Percentiles rank a stretch among this genome's conserved stretches.
phyloP scores from a whole-genome alignment of 805 yeast genomes.

The Myxozyma geophila region DNA sequence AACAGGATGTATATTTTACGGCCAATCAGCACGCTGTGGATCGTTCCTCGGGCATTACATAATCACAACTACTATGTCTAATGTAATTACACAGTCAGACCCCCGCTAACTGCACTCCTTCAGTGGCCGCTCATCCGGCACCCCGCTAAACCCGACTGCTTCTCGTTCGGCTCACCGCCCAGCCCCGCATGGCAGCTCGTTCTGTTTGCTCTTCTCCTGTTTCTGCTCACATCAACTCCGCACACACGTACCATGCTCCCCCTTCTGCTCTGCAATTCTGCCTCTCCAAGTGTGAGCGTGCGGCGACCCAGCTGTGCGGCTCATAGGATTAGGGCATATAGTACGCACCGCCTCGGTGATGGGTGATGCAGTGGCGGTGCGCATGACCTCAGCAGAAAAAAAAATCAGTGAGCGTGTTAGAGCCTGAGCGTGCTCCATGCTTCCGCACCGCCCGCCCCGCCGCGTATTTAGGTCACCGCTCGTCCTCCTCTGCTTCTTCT shows the following conservation, averaged over 20 bases:
- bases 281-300: constrained; percentile 1
- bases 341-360: constrained; percentile 13
- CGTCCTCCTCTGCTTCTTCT: constrained; percentile 6
- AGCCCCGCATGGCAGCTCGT: not conserved
- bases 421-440: constrained; percentile 1
- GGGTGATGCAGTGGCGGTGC: constrained; percentile 22
- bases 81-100: not conserved
- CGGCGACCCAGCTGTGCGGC: constrained; percentile 16
- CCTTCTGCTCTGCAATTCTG: too few relatives aligned
- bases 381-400: constrained; percentile 9
- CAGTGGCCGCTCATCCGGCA: not conserved
- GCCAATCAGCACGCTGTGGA: constrained; percentile 13
- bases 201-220: not conserved
- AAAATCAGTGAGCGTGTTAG: too few relatives aligned
- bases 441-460: constrained; percentile 14
- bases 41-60: too few relatives aligned
- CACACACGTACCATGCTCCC: too few relatives aligned
- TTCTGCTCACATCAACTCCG: not conserved
- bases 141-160: not conserved
- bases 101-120: not conserved
- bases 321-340: not conserved
- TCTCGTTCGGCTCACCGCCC: not conserved
- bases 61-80: too few relatives aligned
- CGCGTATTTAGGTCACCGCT: constrained; percentile 15
- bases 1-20: not conserved